Evolutionary conservation across 2,329 filamentous ascomycete species (phyloP), one percentile per base, ranked within the genome.

Genomic region (Colletotrichum lini): DNA sequence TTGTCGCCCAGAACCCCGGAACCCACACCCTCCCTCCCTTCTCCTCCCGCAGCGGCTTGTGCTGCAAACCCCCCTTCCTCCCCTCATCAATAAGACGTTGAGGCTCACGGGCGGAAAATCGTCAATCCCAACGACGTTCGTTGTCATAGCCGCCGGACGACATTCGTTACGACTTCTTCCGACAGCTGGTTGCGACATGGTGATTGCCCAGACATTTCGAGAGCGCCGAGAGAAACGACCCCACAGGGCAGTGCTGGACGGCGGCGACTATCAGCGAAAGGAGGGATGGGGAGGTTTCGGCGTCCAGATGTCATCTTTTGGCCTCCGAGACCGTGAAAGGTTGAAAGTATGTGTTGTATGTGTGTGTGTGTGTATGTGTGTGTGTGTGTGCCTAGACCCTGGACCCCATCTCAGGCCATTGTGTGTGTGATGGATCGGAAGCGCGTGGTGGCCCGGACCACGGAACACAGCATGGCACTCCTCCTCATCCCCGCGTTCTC

Each of bases 231-330:
- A 72, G 65, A 63, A 59, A 40, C 9, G 45, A 63, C 69, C 59
- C 69, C 69, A 30, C 69, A 69, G 69, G 69, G 69, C 69, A 72
- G 65, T 72, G 59, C 69, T 69, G 45, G 52, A 60, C 30, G 65
- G 59, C 65, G 23, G 59, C 52, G 65, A 59, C 30, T 49, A 59
- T 64, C 44, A 68, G 40, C 35, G 45, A 56, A 64, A 53, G 65
- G 69, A 49, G 59, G 69, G 65, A 49, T 60, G 69, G 53, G 18
- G 40, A 64, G 52, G n/a, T 40, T 64, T 69, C 69, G 69, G 69
- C 40, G 47, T 63, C 65, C 53, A 64, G 23, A 68, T 13, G 21
- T 60, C 58, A 63, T 60, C 65, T 69, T 69, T 47, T 69, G 69
- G 23, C 65, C 47, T 69, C 69, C 69, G 69, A 72, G 69, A 72